Conservation (phyloP, 306 rosid species). For the Citrullus amarus region DNA sequence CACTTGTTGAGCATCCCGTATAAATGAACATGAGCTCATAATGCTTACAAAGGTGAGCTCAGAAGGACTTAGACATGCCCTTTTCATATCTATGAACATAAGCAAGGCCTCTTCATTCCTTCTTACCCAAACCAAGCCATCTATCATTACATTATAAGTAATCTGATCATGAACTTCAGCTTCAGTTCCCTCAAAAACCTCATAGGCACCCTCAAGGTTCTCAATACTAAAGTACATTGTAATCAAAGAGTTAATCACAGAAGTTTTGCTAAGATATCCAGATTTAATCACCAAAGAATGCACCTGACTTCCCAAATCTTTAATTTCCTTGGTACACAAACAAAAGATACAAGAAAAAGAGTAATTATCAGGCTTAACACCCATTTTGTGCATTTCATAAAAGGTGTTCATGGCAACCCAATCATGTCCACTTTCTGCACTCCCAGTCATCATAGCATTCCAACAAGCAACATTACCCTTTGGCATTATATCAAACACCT, state of each 20-base stretch:
- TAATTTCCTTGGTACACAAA: conserved; percentile 27
- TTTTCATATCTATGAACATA: conserved; percentile 46
- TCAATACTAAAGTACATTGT: conserved; percentile 53
- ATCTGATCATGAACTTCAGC: conserved; percentile 30
- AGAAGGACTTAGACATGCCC: conserved; percentile 26
- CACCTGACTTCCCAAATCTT: conserved; percentile 50
- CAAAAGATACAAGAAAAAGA: conserved; percentile 52
- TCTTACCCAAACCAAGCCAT: conserved; percentile 42
- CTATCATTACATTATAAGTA: conserved; percentile 61
- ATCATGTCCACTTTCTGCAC: conserved; percentile 20
- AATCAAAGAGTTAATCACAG: conserved; percentile 56
- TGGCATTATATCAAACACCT: conserved; percentile 44
- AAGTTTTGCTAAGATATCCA: conserved; percentile 37
- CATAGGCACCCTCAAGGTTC: conserved; percentile 31
- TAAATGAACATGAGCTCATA: conserved; percentile 49
- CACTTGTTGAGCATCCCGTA: conserved; percentile 35
- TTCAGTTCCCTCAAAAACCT: conserved; percentile 43
- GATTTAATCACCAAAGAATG: conserved; percentile 42
- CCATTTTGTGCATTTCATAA: conserved; percentile 34
- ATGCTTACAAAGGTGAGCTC: conserved; percentile 66
- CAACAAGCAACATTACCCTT: conserved; percentile 36
- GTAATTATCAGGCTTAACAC: conserved; percentile 43
- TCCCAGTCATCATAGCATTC: conserved; percentile 68
- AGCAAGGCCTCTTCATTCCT: conserved; percentile 41
- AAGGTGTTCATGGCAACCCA: conserved; percentile 34